Evolutionary conservation across 1,139 yeast genomes (phyloP).

Genomic region (Debaryomyces psychrophilus): DNA sequence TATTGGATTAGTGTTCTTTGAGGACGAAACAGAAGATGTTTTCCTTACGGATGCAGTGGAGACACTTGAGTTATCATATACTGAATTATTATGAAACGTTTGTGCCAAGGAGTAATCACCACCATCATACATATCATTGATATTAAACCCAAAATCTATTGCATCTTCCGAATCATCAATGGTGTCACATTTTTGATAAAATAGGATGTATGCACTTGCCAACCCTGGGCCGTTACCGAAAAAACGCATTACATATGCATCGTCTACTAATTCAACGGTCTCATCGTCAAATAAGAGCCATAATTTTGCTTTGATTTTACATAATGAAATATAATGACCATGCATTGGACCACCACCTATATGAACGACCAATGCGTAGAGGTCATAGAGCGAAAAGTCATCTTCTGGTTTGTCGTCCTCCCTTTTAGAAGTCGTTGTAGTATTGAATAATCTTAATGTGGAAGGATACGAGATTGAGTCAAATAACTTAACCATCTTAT

Average conservation of each 20-base stretch:
- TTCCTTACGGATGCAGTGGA: constrained; percentile 18
- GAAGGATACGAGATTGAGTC: constrained; percentile 84
- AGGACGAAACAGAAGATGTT: constrained; percentile 9
- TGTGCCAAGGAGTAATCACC: constrained; percentile 26
- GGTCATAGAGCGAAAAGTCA: constrained; percentile 66
- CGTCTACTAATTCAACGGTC: constrained; percentile 87
- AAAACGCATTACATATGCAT: constrained; percentile 78
- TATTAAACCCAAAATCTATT: constrained; percentile 40
- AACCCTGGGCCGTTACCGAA: constrained; percentile 89
- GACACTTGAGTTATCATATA: constrained; percentile 8
- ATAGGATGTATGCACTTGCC: constrained; percentile 88
- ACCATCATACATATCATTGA: constrained; percentile 39
- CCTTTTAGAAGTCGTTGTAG: constrained; percentile 39
- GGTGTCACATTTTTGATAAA: constrained; percentile 51
- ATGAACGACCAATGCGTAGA: constrained; percentile 86
- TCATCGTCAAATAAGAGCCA: constrained; percentile 97
- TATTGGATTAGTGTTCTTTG: constrained; percentile 3
- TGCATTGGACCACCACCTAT: constrained; percentile 98
- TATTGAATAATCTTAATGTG: constrained; percentile 71
- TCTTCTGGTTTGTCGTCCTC: constrained; percentile 26
- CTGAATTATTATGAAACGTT: constrained; percentile 1
- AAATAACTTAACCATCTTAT: constrained; percentile 82
- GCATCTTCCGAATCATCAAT: constrained; percentile 26
- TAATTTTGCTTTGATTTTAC: constrained; percentile 76
- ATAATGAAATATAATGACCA: constrained; percentile 90